Evolutionary conservation across 441 rosid genomes (phyloP), one percentile per base, ranked within the genome.

Genomic region (Isatis lusitanica): DNA sequence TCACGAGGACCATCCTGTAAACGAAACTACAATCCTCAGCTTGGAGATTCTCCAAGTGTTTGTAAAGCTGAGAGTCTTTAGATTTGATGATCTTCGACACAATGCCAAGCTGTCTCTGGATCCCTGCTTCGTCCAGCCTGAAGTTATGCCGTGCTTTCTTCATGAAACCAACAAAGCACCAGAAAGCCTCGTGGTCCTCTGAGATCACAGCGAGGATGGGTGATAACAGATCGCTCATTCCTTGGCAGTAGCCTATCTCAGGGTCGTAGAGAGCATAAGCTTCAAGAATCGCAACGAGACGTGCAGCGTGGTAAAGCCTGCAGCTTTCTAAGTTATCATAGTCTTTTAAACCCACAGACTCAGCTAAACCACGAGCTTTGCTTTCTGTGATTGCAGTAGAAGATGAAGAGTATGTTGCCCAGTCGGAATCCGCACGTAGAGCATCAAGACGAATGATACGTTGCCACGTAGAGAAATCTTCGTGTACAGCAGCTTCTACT

Each of bases 111-210:
- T 94, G 98, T 79, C 91, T 90, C 65, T 89, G 85, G 68, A 94
- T 94, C 39, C 98, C 98, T 61, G 87, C 83, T 80, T 92, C 98
- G 47, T 94, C 98, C 0, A 94, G 95, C 88, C 98, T 85, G 79
- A 94, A 94, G 80, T 94, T 94, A 64, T 94, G 97, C 43, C 98
- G 83, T 9, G 98, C 98, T 79, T 94, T 94, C 84, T 78, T 91
- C 98, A 94, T 94, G 79, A 86, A 92, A 67, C 96, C 93, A 21
- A 88, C 98, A 65, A 90, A 94, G 72, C 97, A 92, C 98, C 98
- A 94, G 84, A 94, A 94, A 40, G 98, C 98, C 66, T 92, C 97
- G 5, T 90, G 86, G 74, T 94, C 98, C 57, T 92, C 92, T 0
- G 90, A 48, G 63, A 94, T 87, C 66, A 92, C 89, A 43, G 96